A percentile compares a stretch with the other conserved stretches of the same genome.
phyloP scores from a whole-genome alignment of 305 asterid genomes.

The Stenogyne calaminthoides region DNA sequence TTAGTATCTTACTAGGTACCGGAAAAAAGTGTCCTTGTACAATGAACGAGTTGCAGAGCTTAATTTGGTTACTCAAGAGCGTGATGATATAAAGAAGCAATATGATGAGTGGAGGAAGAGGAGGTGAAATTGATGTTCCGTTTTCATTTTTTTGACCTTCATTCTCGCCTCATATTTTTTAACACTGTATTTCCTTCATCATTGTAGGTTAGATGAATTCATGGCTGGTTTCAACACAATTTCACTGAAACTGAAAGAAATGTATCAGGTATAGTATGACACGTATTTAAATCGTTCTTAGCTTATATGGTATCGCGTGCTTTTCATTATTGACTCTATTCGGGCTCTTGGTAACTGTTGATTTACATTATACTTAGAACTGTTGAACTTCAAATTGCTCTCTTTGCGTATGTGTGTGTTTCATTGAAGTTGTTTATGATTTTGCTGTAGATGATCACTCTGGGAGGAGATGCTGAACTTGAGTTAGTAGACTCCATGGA shows the following conservation, averaged over 20 bases:
- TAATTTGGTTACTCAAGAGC: slow-evolving; percentile 73
- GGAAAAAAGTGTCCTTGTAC: slow-evolving; percentile 71
- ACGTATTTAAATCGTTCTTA: slow-evolving; percentile 11
- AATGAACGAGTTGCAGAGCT: slow-evolving; percentile 88
- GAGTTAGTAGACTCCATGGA: slow-evolving; percentile 96
- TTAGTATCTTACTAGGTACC: slow-evolving; percentile 55
- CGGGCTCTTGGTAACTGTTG: background rate
- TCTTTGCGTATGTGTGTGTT: background rate
- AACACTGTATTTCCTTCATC: slow-evolving; percentile 15
- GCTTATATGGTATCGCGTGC: background rate
- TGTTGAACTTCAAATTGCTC: background rate
- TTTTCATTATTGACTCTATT: background rate
- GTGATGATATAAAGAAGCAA: slow-evolving; percentile 86
- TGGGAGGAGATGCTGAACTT: slow-evolving; percentile 98
- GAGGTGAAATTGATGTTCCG: slow-evolving; percentile 45
- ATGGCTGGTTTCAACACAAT: slow-evolving; percentile 95
- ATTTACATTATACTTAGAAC: too few species aligned
- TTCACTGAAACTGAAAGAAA: slow-evolving; percentile 91
- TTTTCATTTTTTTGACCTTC: slow-evolving; percentile 9
- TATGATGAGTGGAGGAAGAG: slow-evolving; percentile 93
- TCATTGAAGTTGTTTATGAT: background rate
- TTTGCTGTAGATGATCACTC: slow-evolving; percentile 84
- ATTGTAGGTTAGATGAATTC: slow-evolving; percentile 83
- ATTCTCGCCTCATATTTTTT: background rate
- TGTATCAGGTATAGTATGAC: slow-evolving; percentile 78